phyloP scores from a whole-genome alignment of 1,284 basidiomycete species.

The Ustilago sp. region DNA sequence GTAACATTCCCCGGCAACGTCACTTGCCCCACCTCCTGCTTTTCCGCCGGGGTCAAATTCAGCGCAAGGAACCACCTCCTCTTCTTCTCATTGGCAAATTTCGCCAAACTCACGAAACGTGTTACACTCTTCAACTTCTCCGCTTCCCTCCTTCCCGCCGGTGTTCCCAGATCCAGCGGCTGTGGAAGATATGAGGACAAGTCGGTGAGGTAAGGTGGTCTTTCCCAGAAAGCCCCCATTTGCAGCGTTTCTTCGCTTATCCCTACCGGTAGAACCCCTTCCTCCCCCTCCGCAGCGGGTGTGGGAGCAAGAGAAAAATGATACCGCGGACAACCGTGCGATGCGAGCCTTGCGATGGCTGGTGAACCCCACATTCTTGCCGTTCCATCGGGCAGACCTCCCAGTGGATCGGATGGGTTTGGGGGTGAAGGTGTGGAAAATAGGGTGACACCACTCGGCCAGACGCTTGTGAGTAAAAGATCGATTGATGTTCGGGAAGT shows the following conservation, averaged over 20 bases:
- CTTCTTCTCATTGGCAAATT: constrained; percentile 61
- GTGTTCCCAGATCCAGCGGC: neutral
- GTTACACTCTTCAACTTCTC: constrained; percentile 41
- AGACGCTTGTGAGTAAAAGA: constrained; percentile 60
- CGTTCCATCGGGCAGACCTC: constrained; percentile 42
- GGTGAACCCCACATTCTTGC: constrained; percentile 60
- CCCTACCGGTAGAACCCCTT: constrained; percentile 27
- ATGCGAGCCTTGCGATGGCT: constrained; percentile 47
- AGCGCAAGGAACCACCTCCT: constrained; percentile 66
- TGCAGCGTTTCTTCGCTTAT: constrained; percentile 22
- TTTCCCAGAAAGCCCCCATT: constrained; percentile 64
- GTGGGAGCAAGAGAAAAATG: constrained; percentile 59
- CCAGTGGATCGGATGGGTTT: constrained; percentile 16
- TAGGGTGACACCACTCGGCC: constrained; percentile 59
- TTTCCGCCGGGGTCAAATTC: constrained; percentile 42
- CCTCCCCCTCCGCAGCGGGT: neutral
- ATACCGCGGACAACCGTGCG: constrained; percentile 57
- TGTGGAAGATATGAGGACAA: constrained; percentile 21
- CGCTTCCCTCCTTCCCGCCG: constrained; percentile 5
- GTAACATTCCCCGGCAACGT: constrained; percentile 32
- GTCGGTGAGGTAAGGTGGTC: constrained; percentile 59
- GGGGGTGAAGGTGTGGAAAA: constrained; percentile 24
- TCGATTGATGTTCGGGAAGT: constrained; percentile 53
- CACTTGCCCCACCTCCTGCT: constrained; percentile 8
- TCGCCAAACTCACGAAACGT: constrained; percentile 61